phyloP scores from a whole-genome alignment of 2,329 filamentous ascomycete species.

The Fusarium tupiense region DNA sequence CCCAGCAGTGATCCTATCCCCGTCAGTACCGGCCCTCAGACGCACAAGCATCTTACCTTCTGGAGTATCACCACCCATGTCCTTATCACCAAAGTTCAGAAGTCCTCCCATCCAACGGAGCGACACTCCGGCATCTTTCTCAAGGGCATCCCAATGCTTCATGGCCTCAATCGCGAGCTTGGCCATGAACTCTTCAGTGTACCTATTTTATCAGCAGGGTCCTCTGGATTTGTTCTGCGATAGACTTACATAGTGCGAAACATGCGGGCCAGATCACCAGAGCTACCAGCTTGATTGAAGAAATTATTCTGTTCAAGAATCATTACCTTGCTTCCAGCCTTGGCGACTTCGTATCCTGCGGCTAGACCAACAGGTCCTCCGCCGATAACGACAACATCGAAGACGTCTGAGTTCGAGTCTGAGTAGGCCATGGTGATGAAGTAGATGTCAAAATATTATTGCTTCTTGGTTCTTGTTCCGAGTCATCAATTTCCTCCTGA shows the following conservation, averaged over 20 bases:
- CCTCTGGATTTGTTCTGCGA: rapidly evolving
- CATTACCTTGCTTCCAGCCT: conserved; percentile 13
- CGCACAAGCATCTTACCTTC: neutral
- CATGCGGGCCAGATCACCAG: conserved; percentile 22
- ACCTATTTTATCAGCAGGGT: neutral
- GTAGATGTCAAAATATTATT: no score
- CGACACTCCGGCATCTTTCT: conserved; percentile 22
- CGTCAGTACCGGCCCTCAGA: rapidly evolving
- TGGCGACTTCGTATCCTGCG: conserved; percentile 29
- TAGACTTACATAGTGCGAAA: conserved; percentile 19
- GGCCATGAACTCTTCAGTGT: conserved; percentile 30
- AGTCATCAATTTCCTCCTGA: no score
- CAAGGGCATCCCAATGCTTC: conserved; percentile 20
- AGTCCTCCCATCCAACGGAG: conserved; percentile 25
- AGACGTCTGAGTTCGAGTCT: neutral
- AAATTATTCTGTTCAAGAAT: conserved; percentile 28
- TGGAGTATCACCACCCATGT: conserved; percentile 3
- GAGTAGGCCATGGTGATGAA: rapidly evolving
- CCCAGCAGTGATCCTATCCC: neutral
- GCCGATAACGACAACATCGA: conserved; percentile 17
- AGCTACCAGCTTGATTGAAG: conserved; percentile 25
- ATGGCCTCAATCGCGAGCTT: conserved; percentile 16
- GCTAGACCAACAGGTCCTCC: conserved; percentile 23
- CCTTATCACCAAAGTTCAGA: conserved; percentile 31
- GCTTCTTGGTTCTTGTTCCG: no score